Evolutionary conservation across 2,329 filamentous ascomycete species (phyloP).

Genomic region (Chrysosporium keratinophilum): DNA sequence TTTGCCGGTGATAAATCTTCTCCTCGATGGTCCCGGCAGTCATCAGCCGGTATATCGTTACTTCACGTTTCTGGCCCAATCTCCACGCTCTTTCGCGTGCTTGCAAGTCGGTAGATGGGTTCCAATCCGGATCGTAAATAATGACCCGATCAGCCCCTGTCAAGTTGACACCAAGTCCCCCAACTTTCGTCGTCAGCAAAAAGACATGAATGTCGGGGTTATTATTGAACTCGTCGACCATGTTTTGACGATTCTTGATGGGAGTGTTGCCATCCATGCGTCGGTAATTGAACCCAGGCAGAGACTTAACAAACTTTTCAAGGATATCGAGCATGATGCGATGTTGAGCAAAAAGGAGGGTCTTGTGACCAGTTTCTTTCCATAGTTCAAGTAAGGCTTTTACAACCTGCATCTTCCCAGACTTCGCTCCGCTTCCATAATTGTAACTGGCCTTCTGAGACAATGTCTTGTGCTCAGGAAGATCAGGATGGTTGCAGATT

Average conservation of each 20-base stretch:
- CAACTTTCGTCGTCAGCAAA: conserved; percentile 87
- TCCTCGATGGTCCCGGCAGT: conserved; percentile 96
- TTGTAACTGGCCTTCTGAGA: conserved; percentile 55
- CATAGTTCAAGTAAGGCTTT: conserved; percentile 78
- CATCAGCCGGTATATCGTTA: conserved; percentile 96
- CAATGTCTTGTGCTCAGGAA: conserved; percentile 57
- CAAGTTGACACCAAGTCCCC: conserved; percentile 84
- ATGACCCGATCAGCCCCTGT: conserved; percentile 94
- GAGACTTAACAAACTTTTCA: conserved; percentile 61
- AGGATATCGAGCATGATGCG: conserved; percentile 93
- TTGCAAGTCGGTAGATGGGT: conserved; percentile 91
- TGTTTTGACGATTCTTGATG: conserved; percentile 73
- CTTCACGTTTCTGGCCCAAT: conserved; percentile 84
- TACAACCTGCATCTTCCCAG: conserved; percentile 92
- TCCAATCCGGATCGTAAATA: conserved; percentile 98
- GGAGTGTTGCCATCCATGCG: conserved; percentile 91
- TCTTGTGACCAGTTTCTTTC: conserved; percentile 89
- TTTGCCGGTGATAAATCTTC: conserved; percentile 97
- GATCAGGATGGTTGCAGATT: conserved; percentile 94
- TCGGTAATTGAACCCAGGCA: conserved; percentile 63
- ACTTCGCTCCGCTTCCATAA: conserved; percentile 69
- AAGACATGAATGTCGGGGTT: conserved; percentile 73
- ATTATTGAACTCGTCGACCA: conserved; percentile 90
- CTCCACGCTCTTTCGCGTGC: conserved; percentile 93
- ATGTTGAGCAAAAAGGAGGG: conserved; percentile 82